A percentile compares a stretch with the other conserved stretches of the same genome.
phyloP scores from a whole-genome alignment of 179 eudicot species.

The Beta corolliflora region DNA sequence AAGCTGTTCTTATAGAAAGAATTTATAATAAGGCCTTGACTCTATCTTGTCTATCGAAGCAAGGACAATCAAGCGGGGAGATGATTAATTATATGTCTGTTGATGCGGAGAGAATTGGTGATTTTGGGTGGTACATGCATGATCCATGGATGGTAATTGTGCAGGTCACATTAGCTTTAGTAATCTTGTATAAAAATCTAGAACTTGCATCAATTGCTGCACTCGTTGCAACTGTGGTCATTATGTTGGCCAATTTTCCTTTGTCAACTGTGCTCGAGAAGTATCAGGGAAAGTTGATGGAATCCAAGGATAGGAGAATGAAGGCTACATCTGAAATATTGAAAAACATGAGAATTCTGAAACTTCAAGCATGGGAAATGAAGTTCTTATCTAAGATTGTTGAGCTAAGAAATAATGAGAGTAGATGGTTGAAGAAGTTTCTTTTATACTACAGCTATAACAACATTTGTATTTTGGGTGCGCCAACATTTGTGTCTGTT shows the following conservation, averaged over 20 bases:
- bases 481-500: slow-evolving; percentile 72
- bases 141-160: slow-evolving; percentile 74
- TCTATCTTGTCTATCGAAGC: slow-evolving; percentile 59
- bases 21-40: slow-evolving; percentile 61
- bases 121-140: slow-evolving; percentile 69
- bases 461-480: slow-evolving; percentile 57
- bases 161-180: slow-evolving; percentile 60
- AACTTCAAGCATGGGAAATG: slow-evolving; percentile 93
- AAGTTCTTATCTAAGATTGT: slow-evolving; percentile 69
- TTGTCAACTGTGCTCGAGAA: slow-evolving; percentile 54
- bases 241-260: slow-evolving; percentile 72
- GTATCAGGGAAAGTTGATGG: slow-evolving; percentile 65
- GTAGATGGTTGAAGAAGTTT: slow-evolving; percentile 64
- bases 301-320: slow-evolving; percentile 79
- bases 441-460: slow-evolving; percentile 45
- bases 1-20: slow-evolving; percentile 53
- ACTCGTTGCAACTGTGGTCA: slow-evolving; percentile 47
- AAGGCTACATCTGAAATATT: slow-evolving; percentile 76
- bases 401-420: slow-evolving; percentile 55
- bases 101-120: slow-evolving; percentile 74
- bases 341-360: slow-evolving; percentile 82
- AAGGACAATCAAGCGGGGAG: slow-evolving; percentile 65
- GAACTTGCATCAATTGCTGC: slow-evolving; percentile 75
- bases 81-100: slow-evolving; percentile 76
- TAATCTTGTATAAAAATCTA: slow-evolving; percentile 61